Conservation (phyloP, 306 rosid species). For the Aeschynomene evenia region DNA sequence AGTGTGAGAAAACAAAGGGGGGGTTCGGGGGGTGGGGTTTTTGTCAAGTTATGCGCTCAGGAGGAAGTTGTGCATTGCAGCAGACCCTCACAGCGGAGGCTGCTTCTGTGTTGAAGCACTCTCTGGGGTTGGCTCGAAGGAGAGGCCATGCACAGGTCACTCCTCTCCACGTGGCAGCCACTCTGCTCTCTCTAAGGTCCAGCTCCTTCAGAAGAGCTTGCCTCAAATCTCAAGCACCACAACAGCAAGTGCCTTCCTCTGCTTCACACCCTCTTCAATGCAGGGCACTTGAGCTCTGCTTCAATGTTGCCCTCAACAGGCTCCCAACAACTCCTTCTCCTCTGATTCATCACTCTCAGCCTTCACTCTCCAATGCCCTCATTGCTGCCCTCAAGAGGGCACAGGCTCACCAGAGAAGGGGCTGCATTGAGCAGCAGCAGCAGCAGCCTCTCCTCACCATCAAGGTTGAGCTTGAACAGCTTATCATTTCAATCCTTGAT, state of each 20-base stretch:
- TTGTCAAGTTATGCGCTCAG: constrained; percentile 85
- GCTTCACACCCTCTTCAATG: constrained; percentile 67
- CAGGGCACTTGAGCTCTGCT: constrained; percentile 88
- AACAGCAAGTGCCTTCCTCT: constrained; percentile 18
- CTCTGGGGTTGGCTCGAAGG: constrained; percentile 76
- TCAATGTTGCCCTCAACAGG: constrained; percentile 86
- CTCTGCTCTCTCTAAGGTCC: constrained; percentile 63
- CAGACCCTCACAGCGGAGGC: constrained; percentile 99
- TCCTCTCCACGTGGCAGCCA: constrained; percentile 87
- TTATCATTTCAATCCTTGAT: constrained; percentile 73
- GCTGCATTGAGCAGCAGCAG: constrained; percentile 76
- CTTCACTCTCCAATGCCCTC: constrained; percentile 83
- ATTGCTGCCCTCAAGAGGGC: constrained; percentile 86
- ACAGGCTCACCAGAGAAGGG: constrained; percentile 89
- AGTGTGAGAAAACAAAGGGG: constrained; percentile 2
- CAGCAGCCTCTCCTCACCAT: constrained; percentile 69
- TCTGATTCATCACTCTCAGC: constrained; percentile 66
- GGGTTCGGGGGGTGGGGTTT: constrained; percentile 63
- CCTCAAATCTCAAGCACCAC: constrained; percentile 63
- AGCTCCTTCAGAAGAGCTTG: constrained; percentile 68
- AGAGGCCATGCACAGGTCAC: constrained; percentile 97
- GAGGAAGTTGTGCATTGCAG: constrained; percentile 65
- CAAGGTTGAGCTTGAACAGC: constrained; percentile 80
- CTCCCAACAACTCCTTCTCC: constrained; percentile 75
- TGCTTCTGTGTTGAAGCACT: constrained; percentile 85